Conservation (phyloP, 148 eudicot species). For the Fallopia convolvulus region DNA sequence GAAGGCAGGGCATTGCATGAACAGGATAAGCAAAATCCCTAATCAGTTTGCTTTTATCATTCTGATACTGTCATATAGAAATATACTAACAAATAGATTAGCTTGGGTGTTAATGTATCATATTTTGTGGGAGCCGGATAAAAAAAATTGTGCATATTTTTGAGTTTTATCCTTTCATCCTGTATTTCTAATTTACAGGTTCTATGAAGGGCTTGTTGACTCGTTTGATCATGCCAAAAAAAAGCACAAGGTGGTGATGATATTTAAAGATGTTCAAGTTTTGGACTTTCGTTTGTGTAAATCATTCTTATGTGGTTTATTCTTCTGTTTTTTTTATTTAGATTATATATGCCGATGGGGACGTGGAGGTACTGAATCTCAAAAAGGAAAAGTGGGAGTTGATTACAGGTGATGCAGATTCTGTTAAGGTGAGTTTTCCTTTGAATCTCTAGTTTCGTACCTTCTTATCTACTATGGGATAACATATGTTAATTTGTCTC, state of each 20-base stretch:
- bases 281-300: background rate
- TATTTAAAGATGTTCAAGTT: background rate
- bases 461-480: background rate
- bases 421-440: background rate
- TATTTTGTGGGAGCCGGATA: background rate
- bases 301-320: background rate
- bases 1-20: background rate
- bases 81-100: background rate
- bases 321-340: background rate
- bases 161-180: no score
- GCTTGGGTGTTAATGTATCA: background rate
- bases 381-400: constrained; percentile 12
- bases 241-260: constrained; percentile 52
- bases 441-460: background rate
- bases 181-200: constrained; percentile 34
- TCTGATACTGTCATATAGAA: background rate
- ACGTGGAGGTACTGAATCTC: background rate
- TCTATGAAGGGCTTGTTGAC: constrained; percentile 53
- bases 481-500: background rate
- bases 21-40: background rate
- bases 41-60: background rate
- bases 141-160: background rate
- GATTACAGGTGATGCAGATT: background rate
- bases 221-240: constrained; percentile 37
- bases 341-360: constrained; percentile 10